These are phyloP conservation scores for Globisporangium apiculatum DNA, from an alignment of 352 stramenopile genomes.

Conservation along the genomic window DNA sequence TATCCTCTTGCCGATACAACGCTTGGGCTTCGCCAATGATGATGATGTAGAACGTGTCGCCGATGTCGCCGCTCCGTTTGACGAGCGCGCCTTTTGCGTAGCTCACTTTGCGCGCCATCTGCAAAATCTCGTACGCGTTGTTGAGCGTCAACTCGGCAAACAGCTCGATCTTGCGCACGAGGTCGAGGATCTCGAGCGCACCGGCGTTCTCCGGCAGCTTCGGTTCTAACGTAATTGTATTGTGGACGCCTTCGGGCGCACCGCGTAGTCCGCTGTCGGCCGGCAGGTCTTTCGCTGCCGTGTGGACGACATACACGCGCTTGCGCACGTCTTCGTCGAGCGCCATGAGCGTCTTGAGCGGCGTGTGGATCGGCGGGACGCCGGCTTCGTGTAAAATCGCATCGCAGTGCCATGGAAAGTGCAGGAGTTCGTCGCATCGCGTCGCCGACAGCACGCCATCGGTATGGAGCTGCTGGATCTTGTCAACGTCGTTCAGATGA, in stretches of 20 bases:
- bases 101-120: slow-evolving; percentile 66
- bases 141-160: slow-evolving; percentile 78
- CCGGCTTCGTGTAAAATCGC: slow-evolving; percentile 93
- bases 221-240: slow-evolving; percentile 78
- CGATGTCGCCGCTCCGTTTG: slow-evolving; percentile 36
- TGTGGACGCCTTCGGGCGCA: slow-evolving; percentile 85
- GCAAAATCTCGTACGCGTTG: slow-evolving; percentile 83
- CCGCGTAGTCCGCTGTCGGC: slow-evolving; percentile 72
- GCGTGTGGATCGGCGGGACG: slow-evolving; percentile 94
- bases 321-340: slow-evolving; percentile 88
- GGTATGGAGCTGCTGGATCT: slow-evolving; percentile 65
- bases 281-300: slow-evolving; percentile 79
- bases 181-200: slow-evolving; percentile 76
- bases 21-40: slow-evolving; percentile 66
- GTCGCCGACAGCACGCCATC: slow-evolving; percentile 85
- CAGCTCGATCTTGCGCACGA: slow-evolving; percentile 81
- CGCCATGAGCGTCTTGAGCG: slow-evolving; percentile 89
- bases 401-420: slow-evolving; percentile 93
- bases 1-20: slow-evolving; percentile 28
- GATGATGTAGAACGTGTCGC: slow-evolving; percentile 78
- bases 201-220: slow-evolving; percentile 71
- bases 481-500: slow-evolving; percentile 94
- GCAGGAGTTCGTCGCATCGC: slow-evolving; percentile 86
- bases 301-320: slow-evolving; percentile 93
- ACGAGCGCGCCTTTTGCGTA: slow-evolving; percentile 52